Conservation (phyloP, 768 basidiomycete genomes). For the Gymnopilus junonius region DNA sequence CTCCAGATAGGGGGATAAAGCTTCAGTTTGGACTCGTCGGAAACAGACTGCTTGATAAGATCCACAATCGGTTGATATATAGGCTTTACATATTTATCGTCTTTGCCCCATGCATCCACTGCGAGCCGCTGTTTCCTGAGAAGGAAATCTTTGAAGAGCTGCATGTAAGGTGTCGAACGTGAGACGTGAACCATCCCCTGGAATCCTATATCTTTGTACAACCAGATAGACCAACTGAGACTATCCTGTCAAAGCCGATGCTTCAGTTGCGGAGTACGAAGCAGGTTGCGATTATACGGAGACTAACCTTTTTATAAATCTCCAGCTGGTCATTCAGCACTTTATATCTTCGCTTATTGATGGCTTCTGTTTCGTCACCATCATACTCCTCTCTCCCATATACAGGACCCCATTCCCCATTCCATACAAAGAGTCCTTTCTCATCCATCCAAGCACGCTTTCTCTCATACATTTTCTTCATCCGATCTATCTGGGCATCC, state of each 20-base stretch:
- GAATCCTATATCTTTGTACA: constrained; percentile 84
- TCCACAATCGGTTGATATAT: constrained; percentile 70
- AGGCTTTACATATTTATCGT: constrained; percentile 57
- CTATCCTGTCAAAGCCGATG: constrained; percentile 44
- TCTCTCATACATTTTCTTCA: constrained; percentile 63
- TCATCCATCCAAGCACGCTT: constrained; percentile 80
- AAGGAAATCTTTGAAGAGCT: constrained; percentile 67
- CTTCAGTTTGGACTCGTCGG: constrained; percentile 45
- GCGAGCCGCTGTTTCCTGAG: constrained; percentile 78
- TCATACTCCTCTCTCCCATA: constrained; percentile 68
- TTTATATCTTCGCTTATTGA: constrained; percentile 65
- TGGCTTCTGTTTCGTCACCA: constrained; percentile 64
- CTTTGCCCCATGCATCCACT: constrained; percentile 79
- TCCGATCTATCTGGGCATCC: constrained; percentile 51
- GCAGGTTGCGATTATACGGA: not conserved
- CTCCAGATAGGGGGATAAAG: constrained; percentile 72
- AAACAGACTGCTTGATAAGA: constrained; percentile 59
- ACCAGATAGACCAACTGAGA: constrained; percentile 84
- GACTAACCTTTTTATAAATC: constrained; percentile 65
- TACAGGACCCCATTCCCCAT: constrained; percentile 86
- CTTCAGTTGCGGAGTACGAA: not conserved
- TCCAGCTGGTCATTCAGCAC: constrained; percentile 76
- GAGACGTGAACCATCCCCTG: constrained; percentile 83
- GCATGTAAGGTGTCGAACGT: constrained; percentile 70
- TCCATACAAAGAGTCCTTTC: constrained; percentile 70